Conservation (phyloP, 2,329 filamentous ascomycete genomes). For the Reticulascus tulasneorum region DNA sequence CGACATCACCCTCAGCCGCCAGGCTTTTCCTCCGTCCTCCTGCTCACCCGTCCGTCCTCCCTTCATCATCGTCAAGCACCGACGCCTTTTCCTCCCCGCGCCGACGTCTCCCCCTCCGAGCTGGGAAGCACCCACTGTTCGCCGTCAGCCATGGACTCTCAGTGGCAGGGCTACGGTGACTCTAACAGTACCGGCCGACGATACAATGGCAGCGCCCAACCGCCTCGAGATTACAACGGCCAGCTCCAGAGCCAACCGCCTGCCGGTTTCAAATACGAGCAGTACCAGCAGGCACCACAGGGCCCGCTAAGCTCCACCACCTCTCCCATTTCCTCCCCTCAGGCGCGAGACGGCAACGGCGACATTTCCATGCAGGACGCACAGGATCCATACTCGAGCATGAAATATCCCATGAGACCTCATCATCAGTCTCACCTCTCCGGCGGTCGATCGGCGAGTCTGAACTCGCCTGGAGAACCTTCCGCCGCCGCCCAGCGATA, state of each 20-base stretch:
- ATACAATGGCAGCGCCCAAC: conserved; percentile 52
- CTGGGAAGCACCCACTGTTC: conserved; percentile 11
- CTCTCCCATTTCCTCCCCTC: conserved; percentile 54
- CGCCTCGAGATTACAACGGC: conserved; percentile 27
- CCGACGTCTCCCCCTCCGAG: conserved; percentile 2
- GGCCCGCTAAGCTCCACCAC: conserved; percentile 47
- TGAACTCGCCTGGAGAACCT: conserved; percentile 72
- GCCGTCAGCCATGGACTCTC: conserved; percentile 42
- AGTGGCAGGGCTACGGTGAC: conserved; percentile 59
- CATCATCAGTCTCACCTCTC: conserved; percentile 72
- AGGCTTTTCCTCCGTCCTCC: conserved; percentile 7
- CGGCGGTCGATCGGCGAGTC: conserved; percentile 47
- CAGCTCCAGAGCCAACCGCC: conserved; percentile 38
- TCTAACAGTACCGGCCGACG: conserved; percentile 59
- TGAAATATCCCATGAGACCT: conserved; percentile 80
- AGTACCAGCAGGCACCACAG: conserved; percentile 49
- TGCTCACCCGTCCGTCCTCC: conserved; percentile 5
- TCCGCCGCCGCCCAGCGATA: conserved; percentile 86
- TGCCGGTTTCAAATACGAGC: conserved; percentile 63
- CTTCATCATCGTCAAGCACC: conserved; percentile 3
- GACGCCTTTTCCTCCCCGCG: conserved; percentile 1
- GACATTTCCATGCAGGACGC: conserved; percentile 85
- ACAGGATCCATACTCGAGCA: conserved; percentile 75
- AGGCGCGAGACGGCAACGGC: conserved; percentile 67
- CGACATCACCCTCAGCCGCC: conserved; percentile 12